Base-by-base conservation (phyloP, 2,329 filamentous ascomycete genomes). In the Aspergillus niger region DNA sequence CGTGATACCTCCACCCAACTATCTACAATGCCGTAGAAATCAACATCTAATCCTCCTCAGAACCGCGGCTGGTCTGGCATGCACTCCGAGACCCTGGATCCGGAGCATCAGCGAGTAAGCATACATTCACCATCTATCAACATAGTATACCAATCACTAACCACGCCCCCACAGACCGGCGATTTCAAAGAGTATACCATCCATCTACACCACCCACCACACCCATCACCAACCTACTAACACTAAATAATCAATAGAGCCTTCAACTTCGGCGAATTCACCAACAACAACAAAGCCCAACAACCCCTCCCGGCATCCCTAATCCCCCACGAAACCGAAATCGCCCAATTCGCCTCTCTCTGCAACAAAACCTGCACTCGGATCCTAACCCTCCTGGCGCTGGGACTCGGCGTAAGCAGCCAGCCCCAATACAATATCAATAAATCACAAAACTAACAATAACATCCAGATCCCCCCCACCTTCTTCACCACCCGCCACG, bases 31-130 rank as follows among this genome's bases (percentile, higher is more conserved):
- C 49, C 5, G 2, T 30, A 15, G 36, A 36, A 11, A 48, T 10
- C 1, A 59, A 32, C 48, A 50, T 59, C 32, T 36, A 6, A 2
- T 47, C 55, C 36, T 28, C 17, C 22, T 47, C 63, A 95, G 80
- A 98, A 98, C 72, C 86, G 88, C 44, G 95, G 94, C 61, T 99
- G 93, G 92, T 86, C 90, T 1, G 87, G 87, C 15, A 93, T 96
- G 90, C 90, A 94, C 70, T 86, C 87, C 11, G 94, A 99, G 78
- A 94, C 89, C 0, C 80, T 98, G 10, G 94, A 98, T 73, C 92
- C 93, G 2, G 86, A 88, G 67, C 87, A 88, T 58, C 92, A 97
- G 75, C 86, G 88, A 76, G 91, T 90, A 81, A 70, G 78, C 74
- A 62, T 11, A 11, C 54, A 36, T 49, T 2, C 10, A 10, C 28